These are phyloP conservation scores for Anacardium occidentale DNA, from an alignment of 345 rosid species.

Conservation along the genomic window DNA sequence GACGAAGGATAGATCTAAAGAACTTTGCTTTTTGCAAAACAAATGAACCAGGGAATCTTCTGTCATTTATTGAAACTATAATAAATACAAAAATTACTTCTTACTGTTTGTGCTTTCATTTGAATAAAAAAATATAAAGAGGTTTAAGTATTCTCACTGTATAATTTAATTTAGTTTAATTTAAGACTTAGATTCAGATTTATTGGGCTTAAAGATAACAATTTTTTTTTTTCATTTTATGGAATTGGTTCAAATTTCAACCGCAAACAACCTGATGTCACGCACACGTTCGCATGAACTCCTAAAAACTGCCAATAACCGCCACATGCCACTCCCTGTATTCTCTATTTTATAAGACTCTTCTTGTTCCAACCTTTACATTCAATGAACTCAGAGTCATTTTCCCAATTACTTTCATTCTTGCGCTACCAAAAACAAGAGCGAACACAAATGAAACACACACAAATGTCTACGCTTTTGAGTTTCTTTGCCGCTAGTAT, in stretches of 20 bases:
- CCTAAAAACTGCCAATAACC: conserved; percentile 23
- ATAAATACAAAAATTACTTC: too few species aligned
- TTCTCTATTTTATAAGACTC: background rate
- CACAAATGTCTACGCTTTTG: conserved; percentile 19
- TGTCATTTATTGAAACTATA: too few species aligned
- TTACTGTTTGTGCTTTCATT: too few species aligned
- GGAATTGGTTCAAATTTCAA: background rate
- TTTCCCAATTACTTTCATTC: background rate
- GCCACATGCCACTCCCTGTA: conserved; percentile 9
- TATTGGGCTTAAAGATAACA: too few species aligned
- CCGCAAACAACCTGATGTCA: background rate
- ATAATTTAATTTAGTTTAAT: too few species aligned
- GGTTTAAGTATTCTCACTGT: too few species aligned
- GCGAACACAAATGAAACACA: background rate
- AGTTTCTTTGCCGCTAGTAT: conserved; percentile 12
- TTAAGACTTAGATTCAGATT: too few species aligned
- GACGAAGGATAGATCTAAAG: too few species aligned
- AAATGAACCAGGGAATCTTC: too few species aligned
- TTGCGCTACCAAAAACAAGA: background rate
- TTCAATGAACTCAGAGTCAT: background rate
- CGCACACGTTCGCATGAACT: background rate
- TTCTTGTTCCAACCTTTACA: background rate
- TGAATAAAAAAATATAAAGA: too few species aligned
- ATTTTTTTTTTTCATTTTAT: background rate
- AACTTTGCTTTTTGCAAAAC: too few species aligned